Base-by-base conservation (phyloP, 176 grass and related monocot species). In the Raddia distichophylla region DNA sequence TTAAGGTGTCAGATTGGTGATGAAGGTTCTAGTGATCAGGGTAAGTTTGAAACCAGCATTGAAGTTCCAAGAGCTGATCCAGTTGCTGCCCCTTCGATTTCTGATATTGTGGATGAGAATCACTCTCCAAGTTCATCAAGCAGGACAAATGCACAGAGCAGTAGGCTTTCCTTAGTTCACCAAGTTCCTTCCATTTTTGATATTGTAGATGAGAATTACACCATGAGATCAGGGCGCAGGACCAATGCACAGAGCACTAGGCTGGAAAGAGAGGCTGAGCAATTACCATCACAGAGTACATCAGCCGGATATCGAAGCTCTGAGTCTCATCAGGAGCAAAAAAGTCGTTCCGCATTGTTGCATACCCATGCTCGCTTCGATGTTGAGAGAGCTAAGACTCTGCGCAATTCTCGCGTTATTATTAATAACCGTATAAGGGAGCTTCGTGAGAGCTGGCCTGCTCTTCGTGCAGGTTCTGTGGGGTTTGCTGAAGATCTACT, bases 101-200 rank as follows among this genome's bases (percentile, higher is more conserved):
- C n/a, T 71, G 80, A 70, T 71, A 75, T 76, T 18, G 79, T 88
- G 44, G 71, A 74, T 73, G 85, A 86, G 67, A 75, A 59, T 20
- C 13, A 17, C 71, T 69, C 27, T 60, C 48, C 6, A 40, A 72
- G 69, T 80, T 82, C 64, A 48, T 47, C 27, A 7, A 53, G 3
- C 9, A 53, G 33, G 35, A 22, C 45, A 71, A 54, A 11, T 75
- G 22, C 3, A 0, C 49, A 19, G 48, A 75, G 68, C 11, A 40
- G 18, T 47, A 61, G 56, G n/a, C 6, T 3, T 74, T 60, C 54
- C 0, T 19, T 7, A 59, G 61, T n/a, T 67, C 48, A 52, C 5
- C 80, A 75, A 2, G 51, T 61, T 67, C 87, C 81, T 87, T 97
- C 91, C 68, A 77, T 97, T 58, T 93, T 72, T 71, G 91, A 97